Evolutionary conservation across 768 basidiomycete genomes (phyloP).

Genomic region (Phylloporus scabripes): DNA sequence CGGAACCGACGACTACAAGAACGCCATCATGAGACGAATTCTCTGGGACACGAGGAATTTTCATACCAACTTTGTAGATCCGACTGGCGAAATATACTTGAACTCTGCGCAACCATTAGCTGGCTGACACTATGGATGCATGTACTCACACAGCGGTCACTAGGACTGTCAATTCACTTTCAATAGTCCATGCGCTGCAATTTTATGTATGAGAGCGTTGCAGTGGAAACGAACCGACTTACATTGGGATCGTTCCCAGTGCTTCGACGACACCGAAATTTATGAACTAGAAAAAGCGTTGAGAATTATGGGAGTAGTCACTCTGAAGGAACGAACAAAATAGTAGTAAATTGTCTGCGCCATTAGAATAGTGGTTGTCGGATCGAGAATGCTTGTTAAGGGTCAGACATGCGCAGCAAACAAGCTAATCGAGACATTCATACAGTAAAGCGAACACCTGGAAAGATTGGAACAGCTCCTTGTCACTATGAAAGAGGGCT

Average conservation of each 20-base stretch:
- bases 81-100: slow-evolving; percentile 12
- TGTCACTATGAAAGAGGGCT: not conserved
- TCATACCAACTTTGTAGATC: slow-evolving; percentile 6
- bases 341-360: slow-evolving; percentile 16
- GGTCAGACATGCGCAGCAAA: not conserved
- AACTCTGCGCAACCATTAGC: slow-evolving; percentile 6
- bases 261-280: slow-evolving; percentile 12
- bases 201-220: not conserved
- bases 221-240: not conserved
- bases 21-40: not conserved
- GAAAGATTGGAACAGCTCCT: not conserved
- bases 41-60: not conserved
- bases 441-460: slow-evolving; percentile 16
- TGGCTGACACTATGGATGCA: not conserved
- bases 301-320: not conserved
- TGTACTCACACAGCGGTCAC: slow-evolving; percentile 13
- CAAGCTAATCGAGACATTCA: not conserved
- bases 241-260: slow-evolving; percentile 7
- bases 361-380: slow-evolving; percentile 15
- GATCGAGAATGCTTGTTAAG: slow-evolving; percentile 11
- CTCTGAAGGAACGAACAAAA: slow-evolving; percentile 10
- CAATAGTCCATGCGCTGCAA: slow-evolving; percentile 13
- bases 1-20: slow-evolving; percentile 4
- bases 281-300: slow-evolving; percentile 3
- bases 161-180: slow-evolving; percentile 12